Percentiles rank a stretch among this genome's conserved stretches.
These are phyloP conservation scores for Stygiomarasmius scandens DNA, from an alignment of 1,284 basidiomycete genomes.

Conservation along the genomic window DNA sequence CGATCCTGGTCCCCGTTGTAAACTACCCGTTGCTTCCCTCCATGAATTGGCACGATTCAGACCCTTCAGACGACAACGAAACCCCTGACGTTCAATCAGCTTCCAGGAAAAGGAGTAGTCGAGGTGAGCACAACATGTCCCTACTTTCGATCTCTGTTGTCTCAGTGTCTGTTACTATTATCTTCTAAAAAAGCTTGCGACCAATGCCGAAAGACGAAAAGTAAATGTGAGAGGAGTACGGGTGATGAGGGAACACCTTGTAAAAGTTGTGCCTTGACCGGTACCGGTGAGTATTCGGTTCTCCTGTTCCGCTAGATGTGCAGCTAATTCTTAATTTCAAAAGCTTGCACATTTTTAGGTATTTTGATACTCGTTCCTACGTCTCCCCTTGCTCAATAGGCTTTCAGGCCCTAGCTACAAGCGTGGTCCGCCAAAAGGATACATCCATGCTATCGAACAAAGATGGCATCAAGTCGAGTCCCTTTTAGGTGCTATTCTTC, in stretches of 20 bases:
- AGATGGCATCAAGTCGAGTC: conserved; percentile 89
- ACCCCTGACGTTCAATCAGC: conserved; percentile 40
- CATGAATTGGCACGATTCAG: conserved; percentile 59
- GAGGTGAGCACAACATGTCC: conserved; percentile 46
- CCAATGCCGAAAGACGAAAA: conserved; percentile 85
- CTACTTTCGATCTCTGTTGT: background rate
- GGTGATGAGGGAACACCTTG: conserved; percentile 54
- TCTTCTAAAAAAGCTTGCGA: conserved; percentile 74
- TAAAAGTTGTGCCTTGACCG: conserved; percentile 67
- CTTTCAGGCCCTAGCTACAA: conserved; percentile 75
- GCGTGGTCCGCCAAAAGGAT: conserved; percentile 86
- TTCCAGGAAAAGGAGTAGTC: conserved; percentile 66
- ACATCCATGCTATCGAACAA: conserved; percentile 88
- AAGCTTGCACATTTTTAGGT: conserved; percentile 18
- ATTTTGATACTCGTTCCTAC: background rate
- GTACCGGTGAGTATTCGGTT: conserved; percentile 50
- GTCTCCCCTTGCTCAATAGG: background rate
- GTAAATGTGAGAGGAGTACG: conserved; percentile 74
- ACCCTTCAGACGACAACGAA: conserved; percentile 60
- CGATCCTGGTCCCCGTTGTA: background rate
- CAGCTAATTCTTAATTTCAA: background rate
- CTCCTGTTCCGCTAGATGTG: conserved; percentile 1
- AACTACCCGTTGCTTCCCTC: background rate
- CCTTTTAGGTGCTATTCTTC: conserved; percentile 75
- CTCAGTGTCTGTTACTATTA: conserved; percentile 12